Evolutionary conservation across 2,329 filamentous ascomycete genomes (phyloP), one percentile per base, ranked within the genome.

Genomic region (Kalmusia sp.): DNA sequence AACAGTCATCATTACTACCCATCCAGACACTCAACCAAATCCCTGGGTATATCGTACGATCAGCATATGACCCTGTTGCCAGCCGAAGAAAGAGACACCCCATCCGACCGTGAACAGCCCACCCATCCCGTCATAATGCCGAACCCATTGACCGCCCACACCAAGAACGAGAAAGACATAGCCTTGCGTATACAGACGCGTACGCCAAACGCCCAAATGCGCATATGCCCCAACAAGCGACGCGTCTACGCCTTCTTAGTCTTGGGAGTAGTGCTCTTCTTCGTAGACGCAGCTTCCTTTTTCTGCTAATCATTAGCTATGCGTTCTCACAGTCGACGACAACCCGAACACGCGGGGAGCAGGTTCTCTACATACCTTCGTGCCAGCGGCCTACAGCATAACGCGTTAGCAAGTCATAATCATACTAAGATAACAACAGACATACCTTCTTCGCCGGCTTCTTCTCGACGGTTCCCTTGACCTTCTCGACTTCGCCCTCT

Each of bases 361-460:
- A n/a, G n/a, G n/a, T n/a, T n/a, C n/a, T n/a, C n/a, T n/a, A 17
- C 51, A 27, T 49, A 53, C 51, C 45, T 45, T 49, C n/a, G 45
- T 34, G 15, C 39, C 45, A 33, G 45, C 39, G 21, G 45, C 46
- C 48, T 50, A 33, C 17, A 22, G 11, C 35, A 12, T 24, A 14
- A 39, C 31, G 12, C 3, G 40, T 51, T 22, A 51, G 40, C 6
- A 27, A 17, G 9, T 41, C 17, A n/a, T 39, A 24, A 19, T n/a
- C n/a, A n/a, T n/a, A n/a, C n/a, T n/a, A n/a, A n/a, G n/a, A n/a
- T n/a, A n/a, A 17, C 21, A 45, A 39, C 39, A 12, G 28, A 54
- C 59, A 39, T 67, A 66, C 68, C 63, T 70, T 69, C 58, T 72
- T 71, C 12, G 50, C 68, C 0, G 64, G 63, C 59, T 66, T 65